Base-by-base conservation (phyloP, 1,284 basidiomycete genomes). In the Tremellales sp. region DNA sequence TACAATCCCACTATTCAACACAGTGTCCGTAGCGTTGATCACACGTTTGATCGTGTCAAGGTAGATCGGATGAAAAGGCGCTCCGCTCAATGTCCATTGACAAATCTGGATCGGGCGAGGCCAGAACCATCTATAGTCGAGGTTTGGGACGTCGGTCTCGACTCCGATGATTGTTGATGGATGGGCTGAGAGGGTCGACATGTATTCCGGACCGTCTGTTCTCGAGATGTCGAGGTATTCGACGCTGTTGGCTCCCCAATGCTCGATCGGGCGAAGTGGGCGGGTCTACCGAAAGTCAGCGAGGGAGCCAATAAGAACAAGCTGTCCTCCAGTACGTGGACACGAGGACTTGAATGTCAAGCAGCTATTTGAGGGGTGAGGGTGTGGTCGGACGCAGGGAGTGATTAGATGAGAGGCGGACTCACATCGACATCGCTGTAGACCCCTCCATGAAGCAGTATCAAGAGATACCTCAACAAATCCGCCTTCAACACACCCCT, bases 401-500 rank as follows among this genome's bases (percentile, higher is more conserved):
- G n/a, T n/a, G n/a, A n/a, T n/a, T n/a, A n/a, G n/a, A n/a, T n/a
- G n/a, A n/a, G n/a, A n/a, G n/a, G n/a, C n/a, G n/a, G n/a, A 61
- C 64, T 66, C 53, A 70, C 67, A 45, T 72, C 68, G 13, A 70
- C 66, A 48, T 76, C 74, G 11, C 63, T 54, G 57, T 76, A 76
- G 45, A 76, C 71, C 1, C 74, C 74, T 27, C 74, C 74, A 35
- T 65, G 51, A 7, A 75, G 45, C 13, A 68, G 50, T 2, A 75
- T 48, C 2, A 74, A 44, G n/a, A 75, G 64, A 45, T 76, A 76
- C 4, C 74, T 62, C 3, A 74, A 49, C 29, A 75, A 64, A 48
- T 76, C 75, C n/a, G 73, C 70, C 52, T 60, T 66, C 53, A 74
- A 55, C 10, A 75, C 71, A 12, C 70, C 72, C 15, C 68, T 58